Base-by-base conservation (phyloP, 73 alveolate species). In the Urostyla sp. region DNA sequence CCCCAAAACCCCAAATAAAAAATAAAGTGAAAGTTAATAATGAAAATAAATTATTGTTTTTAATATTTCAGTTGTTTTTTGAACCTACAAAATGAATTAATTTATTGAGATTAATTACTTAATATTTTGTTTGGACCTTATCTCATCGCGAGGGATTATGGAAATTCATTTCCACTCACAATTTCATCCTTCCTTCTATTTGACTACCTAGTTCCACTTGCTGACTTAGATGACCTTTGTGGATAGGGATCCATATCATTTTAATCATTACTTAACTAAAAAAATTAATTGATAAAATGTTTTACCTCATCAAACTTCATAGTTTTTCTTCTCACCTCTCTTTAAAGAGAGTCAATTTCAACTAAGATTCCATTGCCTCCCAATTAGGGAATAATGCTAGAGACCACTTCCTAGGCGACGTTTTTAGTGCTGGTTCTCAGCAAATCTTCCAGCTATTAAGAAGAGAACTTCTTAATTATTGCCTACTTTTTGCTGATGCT, bases 291-390 rank as follows among this genome's bases (percentile, higher is more conserved):
- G 21, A 15, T 27, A 27, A 46, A 55, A 21, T 13, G 45, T 8
- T 18, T 26, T 46, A 6, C 49, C 72, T 55, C 34, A 50, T 13
- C 20, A 30, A 50, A 7, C 34, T 13, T 50, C 20, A 13, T 11
- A 13, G n/a, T n/a, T n/a, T n/a, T 10, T 40, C 35, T 18, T 16
- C 21, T 49, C 21, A 18, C 21, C 60, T 49, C 51, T n/a, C 74
- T 73, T 24, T 49, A 52, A 69, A 69, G 51, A 11, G n/a, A 49
- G 13, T 67, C 75, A 23, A 81, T 72, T 15, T 81, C 91, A 0
- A 80, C 78, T n/a, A 81, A 61, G 15, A 81, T 66, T 6, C 91
- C 91, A 15, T 27, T 11, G 60, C 87, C 73, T n/a, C 83, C 86
- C n/a, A n/a, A 30, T 30, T 56, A 38, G 4, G 67, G 72, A 28